A percentile compares a stretch with the other conserved stretches of the same genome.
Conservation (phyloP, 1,284 basidiomycete genomes). For the Cutaneotrichosporon spelunceum region DNA sequence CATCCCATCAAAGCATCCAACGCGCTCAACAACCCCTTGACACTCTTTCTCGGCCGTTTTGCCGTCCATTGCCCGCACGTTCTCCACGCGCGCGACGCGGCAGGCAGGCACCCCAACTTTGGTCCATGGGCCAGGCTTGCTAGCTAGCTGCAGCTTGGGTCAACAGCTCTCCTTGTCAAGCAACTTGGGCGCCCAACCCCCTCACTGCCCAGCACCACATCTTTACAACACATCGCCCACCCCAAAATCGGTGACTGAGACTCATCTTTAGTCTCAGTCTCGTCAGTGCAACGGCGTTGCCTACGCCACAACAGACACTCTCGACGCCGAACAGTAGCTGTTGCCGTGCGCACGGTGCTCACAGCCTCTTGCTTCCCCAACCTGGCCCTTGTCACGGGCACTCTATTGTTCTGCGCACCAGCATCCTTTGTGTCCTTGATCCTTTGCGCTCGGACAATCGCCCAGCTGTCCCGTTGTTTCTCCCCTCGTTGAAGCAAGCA, state of each 20-base stretch:
- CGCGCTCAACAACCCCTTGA: neutral
- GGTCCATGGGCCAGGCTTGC: neutral
- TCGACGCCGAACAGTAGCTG: too few species aligned
- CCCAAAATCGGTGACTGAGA: neutral
- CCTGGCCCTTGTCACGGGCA: neutral
- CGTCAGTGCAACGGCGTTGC: neutral
- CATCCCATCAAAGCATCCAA: neutral
- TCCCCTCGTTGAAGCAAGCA: neutral
- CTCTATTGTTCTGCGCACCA: conserved; percentile 2
- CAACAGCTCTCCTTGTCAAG: neutral
- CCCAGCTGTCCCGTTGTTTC: neutral
- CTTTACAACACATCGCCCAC: neutral
- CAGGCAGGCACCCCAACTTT: too few species aligned
- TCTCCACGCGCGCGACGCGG: too few species aligned
- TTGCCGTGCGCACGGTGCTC: neutral
- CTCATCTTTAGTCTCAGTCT: neutral
- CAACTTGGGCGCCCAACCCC: neutral
- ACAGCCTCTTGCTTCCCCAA: neutral
- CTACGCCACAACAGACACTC: too few species aligned
- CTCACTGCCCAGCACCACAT: too few species aligned
- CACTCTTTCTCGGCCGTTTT: too few species aligned
- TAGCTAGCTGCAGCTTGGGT: neutral
- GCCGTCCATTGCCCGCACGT: too few species aligned
- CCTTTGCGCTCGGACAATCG: conserved; percentile 4
- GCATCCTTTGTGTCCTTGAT: neutral